These are phyloP conservation scores for Diplogelasinospora grovesii DNA, from an alignment of 495 filamentous ascomycete genomes.

Conservation along the genomic window DNA sequence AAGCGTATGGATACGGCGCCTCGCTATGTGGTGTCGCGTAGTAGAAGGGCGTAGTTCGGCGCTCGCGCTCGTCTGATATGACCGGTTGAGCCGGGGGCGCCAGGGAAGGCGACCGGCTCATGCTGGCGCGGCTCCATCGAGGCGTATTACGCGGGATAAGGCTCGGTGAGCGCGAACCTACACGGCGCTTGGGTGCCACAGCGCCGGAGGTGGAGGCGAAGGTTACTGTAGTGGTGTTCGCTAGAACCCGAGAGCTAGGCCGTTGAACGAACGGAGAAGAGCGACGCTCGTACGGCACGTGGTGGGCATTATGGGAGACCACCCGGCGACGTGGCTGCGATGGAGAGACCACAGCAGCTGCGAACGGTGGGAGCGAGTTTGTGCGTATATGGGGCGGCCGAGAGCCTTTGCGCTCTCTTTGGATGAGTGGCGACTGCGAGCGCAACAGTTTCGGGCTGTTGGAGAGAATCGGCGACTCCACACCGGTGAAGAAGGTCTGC, in stretches of 20 bases:
- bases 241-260: conserved; percentile 18
- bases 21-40: conserved; percentile 52
- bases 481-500: conserved; percentile 26
- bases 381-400: conserved; percentile 38
- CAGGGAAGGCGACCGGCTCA: conserved; percentile 26
- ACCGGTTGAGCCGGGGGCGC: conserved; percentile 10
- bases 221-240: conserved; percentile 5
- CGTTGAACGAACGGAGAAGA: conserved; percentile 29
- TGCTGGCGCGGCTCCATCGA: conserved; percentile 36
- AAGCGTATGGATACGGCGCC: conserved; percentile 13
- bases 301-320: conserved; percentile 21
- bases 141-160: conserved; percentile 39
- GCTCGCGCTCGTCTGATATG: conserved; percentile 18
- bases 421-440: conserved; percentile 30
- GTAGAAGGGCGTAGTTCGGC: conserved; percentile 42
- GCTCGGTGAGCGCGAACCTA: conserved; percentile 36
- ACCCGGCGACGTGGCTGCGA: conserved; percentile 33
- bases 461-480: conserved; percentile 27
- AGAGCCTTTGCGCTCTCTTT: conserved; percentile 35
- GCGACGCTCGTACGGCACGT: conserved; percentile 27
- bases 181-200: conserved; percentile 26
- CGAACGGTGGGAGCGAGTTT: conserved; percentile 39
- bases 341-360: conserved; percentile 19
- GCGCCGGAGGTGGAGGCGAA: conserved; percentile 7
- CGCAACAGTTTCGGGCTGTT: conserved; percentile 17